Evolutionary conservation across 768 basidiomycete species (phyloP).

Genomic region (Auriscalpium orientale): DNA sequence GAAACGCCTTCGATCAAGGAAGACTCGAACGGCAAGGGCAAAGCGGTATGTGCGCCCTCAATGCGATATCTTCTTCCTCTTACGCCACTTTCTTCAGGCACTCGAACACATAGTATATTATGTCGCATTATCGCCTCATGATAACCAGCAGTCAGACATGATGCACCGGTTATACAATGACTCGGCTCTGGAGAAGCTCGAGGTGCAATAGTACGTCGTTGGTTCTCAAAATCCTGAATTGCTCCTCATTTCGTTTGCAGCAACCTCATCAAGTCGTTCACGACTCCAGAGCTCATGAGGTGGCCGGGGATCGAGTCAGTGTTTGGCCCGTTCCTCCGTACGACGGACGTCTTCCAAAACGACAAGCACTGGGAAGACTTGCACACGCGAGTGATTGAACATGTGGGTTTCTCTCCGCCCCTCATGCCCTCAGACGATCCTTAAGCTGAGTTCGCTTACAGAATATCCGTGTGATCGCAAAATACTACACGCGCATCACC

Average conservation of each 20-base stretch:
- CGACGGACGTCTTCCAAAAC: conserved; percentile 72
- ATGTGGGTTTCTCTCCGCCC: conserved; percentile 50
- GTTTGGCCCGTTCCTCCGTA: conserved; percentile 77
- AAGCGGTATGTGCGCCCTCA: conserved; percentile 39
- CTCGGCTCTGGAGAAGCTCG: conserved; percentile 71
- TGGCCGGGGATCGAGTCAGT: conserved; percentile 91
- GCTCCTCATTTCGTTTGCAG: conserved; percentile 34
- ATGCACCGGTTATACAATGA: conserved; percentile 79
- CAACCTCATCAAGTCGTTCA: conserved; percentile 90
- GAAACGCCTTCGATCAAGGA: conserved; percentile 92
- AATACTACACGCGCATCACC: conserved; percentile 93
- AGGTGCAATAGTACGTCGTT: conserved; percentile 67
- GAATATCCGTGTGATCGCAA: conserved; percentile 93
- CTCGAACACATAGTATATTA: conserved; percentile 95
- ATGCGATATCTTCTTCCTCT: no score
- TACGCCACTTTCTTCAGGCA: conserved; percentile 41
- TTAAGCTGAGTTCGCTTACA: conserved; percentile 24
- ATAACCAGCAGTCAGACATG: conserved; percentile 97
- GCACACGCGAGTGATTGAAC: conserved; percentile 93
- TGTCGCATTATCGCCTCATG: conserved; percentile 86
- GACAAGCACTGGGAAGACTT: conserved; percentile 90
- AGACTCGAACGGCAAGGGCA: conserved; percentile 64
- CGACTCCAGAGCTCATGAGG: conserved; percentile 87
- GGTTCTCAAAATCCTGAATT: neutral
- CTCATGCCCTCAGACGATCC: neutral